phyloP scores from a whole-genome alignment of 2,329 filamentous ascomycete species.

The Aspergillus oerlinghausenensis region DNA sequence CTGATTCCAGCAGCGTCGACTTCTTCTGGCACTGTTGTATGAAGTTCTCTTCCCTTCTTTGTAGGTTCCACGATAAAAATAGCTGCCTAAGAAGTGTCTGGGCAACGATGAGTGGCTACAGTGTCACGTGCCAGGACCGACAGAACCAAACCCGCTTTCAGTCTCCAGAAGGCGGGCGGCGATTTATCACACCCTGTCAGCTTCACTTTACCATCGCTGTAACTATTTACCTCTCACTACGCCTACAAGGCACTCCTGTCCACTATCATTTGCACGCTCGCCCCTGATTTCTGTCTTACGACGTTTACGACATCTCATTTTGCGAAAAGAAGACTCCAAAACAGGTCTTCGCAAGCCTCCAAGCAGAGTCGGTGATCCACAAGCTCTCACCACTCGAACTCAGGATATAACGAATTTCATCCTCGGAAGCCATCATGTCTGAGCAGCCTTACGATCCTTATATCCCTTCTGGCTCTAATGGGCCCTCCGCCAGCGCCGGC shows the following conservation, averaged over 20 bases:
- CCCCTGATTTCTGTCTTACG: conserved; percentile 1
- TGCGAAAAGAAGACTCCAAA: conserved; percentile 9
- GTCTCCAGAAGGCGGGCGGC: conserved; percentile 22
- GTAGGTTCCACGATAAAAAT: conserved; percentile 7
- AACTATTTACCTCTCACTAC: conserved; percentile 2
- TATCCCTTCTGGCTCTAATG: conserved; percentile 64
- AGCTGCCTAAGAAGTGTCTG: conserved; percentile 14
- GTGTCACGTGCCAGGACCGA: conserved; percentile 23
- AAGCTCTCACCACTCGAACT: conserved; percentile 10
- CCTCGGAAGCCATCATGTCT: conserved; percentile 44
- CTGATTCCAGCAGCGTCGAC: background rate
- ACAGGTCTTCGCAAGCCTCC: conserved; percentile 8
- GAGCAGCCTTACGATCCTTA: conserved; percentile 80
- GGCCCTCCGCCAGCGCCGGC: conserved; percentile 44
- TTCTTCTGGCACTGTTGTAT: background rate
- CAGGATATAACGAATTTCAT: conserved; percentile 8
- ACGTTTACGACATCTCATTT: conserved; percentile 1
- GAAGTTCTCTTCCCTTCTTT: background rate
- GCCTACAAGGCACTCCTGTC: conserved; percentile 5
- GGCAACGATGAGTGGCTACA: conserved; percentile 7
- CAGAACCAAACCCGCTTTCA: conserved; percentile 19
- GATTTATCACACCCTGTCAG: conserved; percentile 24
- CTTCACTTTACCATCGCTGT: conserved; percentile 15
- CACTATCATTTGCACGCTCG: background rate
- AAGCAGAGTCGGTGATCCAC: conserved; percentile 15